phyloP scores from a whole-genome alignment of 2,329 filamentous ascomycete species.

The Aspergillus novofumigatus region DNA sequence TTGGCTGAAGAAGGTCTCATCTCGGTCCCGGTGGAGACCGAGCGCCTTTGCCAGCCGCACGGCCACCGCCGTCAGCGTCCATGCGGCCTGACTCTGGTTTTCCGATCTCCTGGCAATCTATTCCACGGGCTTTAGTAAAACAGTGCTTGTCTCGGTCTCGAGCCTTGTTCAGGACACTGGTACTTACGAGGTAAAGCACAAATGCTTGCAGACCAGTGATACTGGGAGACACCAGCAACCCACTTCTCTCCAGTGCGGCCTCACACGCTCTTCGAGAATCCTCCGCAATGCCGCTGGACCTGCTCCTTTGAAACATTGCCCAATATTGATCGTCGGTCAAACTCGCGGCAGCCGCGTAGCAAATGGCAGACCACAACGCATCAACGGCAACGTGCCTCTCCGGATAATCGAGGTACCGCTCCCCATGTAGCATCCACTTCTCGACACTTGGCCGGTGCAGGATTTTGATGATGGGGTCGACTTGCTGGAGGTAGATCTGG shows the following conservation, averaged over 20 bases:
- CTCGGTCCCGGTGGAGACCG: constrained; percentile 13
- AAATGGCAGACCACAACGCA: constrained; percentile 16
- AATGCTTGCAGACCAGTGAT: constrained; percentile 20
- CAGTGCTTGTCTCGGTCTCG: not conserved
- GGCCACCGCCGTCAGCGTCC: constrained; percentile 26
- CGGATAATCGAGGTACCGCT: constrained; percentile 2
- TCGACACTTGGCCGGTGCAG: constrained; percentile 17
- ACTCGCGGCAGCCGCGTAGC: constrained; percentile 16
- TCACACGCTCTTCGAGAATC: constrained; percentile 15
- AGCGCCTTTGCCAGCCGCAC: constrained; percentile 26
- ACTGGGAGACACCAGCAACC: constrained; percentile 12
- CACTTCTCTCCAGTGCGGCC: constrained; percentile 10
- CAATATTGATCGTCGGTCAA: constrained; percentile 14
- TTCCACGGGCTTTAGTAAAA: not conserved
- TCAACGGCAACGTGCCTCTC: constrained; percentile 2
- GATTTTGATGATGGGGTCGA: constrained; percentile 18
- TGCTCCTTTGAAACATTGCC: constrained; percentile 8
- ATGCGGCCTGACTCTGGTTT: constrained; percentile 24
- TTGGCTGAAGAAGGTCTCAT: constrained; percentile 18
- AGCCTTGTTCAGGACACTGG: not conserved
- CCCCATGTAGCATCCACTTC: constrained; percentile 11
- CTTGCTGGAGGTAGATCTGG: constrained; percentile 14
- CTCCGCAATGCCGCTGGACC: constrained; percentile 1
- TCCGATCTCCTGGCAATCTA: constrained; percentile 19
- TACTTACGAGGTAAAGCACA: constrained; percentile 19